Evolutionary conservation across 2,329 filamentous ascomycete species (phyloP).

Genomic region (Metarhizium anisopliae): DNA sequence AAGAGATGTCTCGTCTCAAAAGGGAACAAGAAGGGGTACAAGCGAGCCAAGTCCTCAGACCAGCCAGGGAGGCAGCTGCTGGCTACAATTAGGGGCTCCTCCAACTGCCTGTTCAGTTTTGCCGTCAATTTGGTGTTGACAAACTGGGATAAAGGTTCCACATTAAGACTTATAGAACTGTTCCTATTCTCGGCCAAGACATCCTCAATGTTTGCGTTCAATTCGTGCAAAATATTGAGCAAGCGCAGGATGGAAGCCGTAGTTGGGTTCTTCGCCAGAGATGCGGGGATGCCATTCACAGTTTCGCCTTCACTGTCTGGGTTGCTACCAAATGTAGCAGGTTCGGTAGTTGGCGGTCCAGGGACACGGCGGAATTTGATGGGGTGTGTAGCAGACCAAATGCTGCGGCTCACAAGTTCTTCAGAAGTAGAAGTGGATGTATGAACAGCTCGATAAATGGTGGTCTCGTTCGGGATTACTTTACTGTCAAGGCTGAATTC

Average conservation of each 20-base stretch:
- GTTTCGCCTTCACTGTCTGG: slow-evolving; percentile 43
- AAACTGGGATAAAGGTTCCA: slow-evolving; percentile 84
- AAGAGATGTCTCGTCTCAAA: slow-evolving; percentile 97
- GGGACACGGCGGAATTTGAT: slow-evolving; percentile 85
- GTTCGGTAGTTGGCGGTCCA: slow-evolving; percentile 71
- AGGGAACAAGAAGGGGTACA: slow-evolving; percentile 95
- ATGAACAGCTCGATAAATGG: slow-evolving; percentile 90
- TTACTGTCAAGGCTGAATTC: slow-evolving; percentile 85
- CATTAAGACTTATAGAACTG: slow-evolving; percentile 58
- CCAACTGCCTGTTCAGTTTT: slow-evolving; percentile 91
- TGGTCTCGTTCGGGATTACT: slow-evolving; percentile 81
- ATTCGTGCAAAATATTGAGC: slow-evolving; percentile 80
- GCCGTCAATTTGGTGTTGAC: slow-evolving; percentile 98
- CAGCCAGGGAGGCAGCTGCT: slow-evolving; percentile 93
- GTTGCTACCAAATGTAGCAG: slow-evolving; percentile 47
- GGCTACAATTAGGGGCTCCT: slow-evolving; percentile 93
- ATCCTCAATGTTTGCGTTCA: slow-evolving; percentile 91
- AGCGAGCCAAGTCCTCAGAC: slow-evolving; percentile 87
- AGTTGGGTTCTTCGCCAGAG: slow-evolving; percentile 71
- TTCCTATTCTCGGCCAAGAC: slow-evolving; percentile 68
- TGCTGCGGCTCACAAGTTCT: slow-evolving; percentile 62
- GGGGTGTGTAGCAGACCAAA: slow-evolving; percentile 85
- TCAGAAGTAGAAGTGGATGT: slow-evolving; percentile 42
- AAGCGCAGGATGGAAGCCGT: slow-evolving; percentile 82
- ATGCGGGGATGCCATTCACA: slow-evolving; percentile 60